Conservation (phyloP, 2,329 filamentous ascomycete genomes). For the Ophiostoma ulmi region DNA sequence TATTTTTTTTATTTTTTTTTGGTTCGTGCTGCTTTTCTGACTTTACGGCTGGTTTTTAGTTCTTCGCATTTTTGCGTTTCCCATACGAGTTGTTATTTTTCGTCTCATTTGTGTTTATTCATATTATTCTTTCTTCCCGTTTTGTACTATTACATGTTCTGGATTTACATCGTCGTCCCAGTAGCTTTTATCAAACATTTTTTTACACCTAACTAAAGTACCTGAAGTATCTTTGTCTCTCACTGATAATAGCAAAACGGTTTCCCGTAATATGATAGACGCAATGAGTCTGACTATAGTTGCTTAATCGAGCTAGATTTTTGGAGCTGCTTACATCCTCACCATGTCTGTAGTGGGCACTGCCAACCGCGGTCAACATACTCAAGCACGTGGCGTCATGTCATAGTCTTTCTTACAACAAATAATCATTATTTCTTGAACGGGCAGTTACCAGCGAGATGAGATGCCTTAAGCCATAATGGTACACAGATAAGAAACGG, state of each 20-base stretch:
- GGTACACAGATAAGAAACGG: not conserved
- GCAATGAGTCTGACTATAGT: too few species aligned
- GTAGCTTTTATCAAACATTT: not conserved
- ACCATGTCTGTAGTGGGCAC: not conserved
- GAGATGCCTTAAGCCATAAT: not conserved
- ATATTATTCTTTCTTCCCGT: not conserved
- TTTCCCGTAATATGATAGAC: too few species aligned
- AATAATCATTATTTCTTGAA: not conserved
- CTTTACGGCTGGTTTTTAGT: not conserved
- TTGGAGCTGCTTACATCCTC: not conserved
- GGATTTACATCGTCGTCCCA: not conserved
- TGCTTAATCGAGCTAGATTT: not conserved
- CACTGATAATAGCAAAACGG: too few species aligned
- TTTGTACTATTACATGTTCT: not conserved
- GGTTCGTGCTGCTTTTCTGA: not conserved
- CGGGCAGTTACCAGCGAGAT: not conserved
- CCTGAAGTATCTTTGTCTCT: not conserved
- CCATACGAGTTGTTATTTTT: not conserved
- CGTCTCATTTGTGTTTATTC: not conserved
- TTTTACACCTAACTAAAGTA: not conserved
- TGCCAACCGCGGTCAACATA: not conserved
- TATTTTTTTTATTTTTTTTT: not conserved
- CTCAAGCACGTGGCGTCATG: not conserved
- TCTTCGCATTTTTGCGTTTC: not conserved
- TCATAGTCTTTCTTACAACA: not conserved